Evolutionary conservation across 768 basidiomycete genomes (phyloP).

Genomic region (Grammothele lineata): DNA sequence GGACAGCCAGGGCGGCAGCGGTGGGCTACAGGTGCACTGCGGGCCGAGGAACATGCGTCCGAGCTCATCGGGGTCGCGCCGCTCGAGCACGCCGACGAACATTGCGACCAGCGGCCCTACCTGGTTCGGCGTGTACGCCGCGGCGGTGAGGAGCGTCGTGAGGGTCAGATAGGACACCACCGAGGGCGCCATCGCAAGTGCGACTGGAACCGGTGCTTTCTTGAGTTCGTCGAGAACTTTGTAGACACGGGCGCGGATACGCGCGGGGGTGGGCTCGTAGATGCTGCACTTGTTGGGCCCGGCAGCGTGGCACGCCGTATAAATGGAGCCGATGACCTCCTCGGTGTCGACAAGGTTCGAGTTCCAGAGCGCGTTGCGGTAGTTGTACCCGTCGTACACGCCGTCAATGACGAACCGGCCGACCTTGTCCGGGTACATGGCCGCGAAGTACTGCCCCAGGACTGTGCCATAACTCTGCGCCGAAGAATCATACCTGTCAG

Average conservation of each 20-base stretch:
- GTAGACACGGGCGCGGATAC: slow-evolving; percentile 17
- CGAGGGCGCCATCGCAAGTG: slow-evolving; percentile 8
- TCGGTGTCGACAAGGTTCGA: slow-evolving; percentile 23
- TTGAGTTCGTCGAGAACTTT: slow-evolving; percentile 5
- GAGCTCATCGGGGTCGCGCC: slow-evolving; percentile 7
- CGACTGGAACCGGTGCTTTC: slow-evolving; percentile 5
- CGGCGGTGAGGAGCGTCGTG: slow-evolving; percentile 1
- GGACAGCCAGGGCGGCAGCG: slow-evolving; percentile 1
- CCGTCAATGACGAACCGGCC: slow-evolving; percentile 29
- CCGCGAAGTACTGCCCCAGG: slow-evolving; percentile 24
- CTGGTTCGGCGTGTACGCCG: slow-evolving; percentile 5
- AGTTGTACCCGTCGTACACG: slow-evolving; percentile 24
- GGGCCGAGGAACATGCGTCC: slow-evolving; percentile 6
- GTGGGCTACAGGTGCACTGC: slow-evolving; percentile 8
- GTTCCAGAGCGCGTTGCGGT: slow-evolving; percentile 16
- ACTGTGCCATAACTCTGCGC: slow-evolving; percentile 15
- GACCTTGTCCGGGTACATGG: slow-evolving; percentile 30
- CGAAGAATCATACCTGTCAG: too few species aligned
- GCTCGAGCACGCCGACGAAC: slow-evolving; percentile 8
- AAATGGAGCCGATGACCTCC: slow-evolving; percentile 14
- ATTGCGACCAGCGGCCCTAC: slow-evolving; percentile 3
- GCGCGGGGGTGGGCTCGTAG: slow-evolving; percentile 16
- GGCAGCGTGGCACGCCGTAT: slow-evolving; percentile 18
- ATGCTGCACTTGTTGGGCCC: slow-evolving; percentile 22
- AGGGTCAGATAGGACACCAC: slow-evolving; percentile 7